Evolutionary conservation across 1,284 basidiomycete genomes (phyloP), one percentile per base, ranked within the genome.

Genomic region (Violaceomyces palustris): DNA sequence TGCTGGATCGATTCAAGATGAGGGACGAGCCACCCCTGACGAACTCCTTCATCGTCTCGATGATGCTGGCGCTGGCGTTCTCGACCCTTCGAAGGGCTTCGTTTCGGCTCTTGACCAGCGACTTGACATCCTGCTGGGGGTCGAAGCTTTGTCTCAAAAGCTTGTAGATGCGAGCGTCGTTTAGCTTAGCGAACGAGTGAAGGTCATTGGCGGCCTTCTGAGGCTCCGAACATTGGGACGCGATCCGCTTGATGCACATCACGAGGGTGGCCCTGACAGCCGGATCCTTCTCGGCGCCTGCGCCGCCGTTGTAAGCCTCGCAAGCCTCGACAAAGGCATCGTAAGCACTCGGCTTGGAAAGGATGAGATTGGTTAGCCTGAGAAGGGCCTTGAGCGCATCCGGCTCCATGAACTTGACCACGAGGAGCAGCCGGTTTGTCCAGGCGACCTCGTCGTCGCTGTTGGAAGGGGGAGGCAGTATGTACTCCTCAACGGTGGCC

Each of bases 131-230:
- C 0, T 84, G 84, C 60, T 88, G 83, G 0, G 84, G 78, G 70
- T 96, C 89, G 75, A 88, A 81, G 62, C 87, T 84, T 0, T 81
- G 83, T 67, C 82, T 85, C 32, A 93, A 77, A 4, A 92, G 77
- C 73, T 86, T 89, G 77, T 91, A 94, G 9, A 93, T 76, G 37
- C 88, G 80, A 17, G 79, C 79, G 64, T 96, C 90, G 72, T 96
- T 96, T 28, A 84, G 75, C 50, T 86, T 85, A 1, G 91, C 91
- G 62, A 98, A 96, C 0, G 81, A 74, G 17, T 83, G 78, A 18
- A 99, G 75, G 65, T 96, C 91, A 45, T 86, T 86, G 2, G 78
- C 75, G 0, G 83, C 85, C 67, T 87, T 87, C 30, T 81, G 78
- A 1, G 81, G 77, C 41, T 96, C 90, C 22, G 49, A 46, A 11